These are phyloP conservation scores for Posidonia australis DNA, from an alignment of 106 monocot species.

Conservation along the genomic window DNA sequence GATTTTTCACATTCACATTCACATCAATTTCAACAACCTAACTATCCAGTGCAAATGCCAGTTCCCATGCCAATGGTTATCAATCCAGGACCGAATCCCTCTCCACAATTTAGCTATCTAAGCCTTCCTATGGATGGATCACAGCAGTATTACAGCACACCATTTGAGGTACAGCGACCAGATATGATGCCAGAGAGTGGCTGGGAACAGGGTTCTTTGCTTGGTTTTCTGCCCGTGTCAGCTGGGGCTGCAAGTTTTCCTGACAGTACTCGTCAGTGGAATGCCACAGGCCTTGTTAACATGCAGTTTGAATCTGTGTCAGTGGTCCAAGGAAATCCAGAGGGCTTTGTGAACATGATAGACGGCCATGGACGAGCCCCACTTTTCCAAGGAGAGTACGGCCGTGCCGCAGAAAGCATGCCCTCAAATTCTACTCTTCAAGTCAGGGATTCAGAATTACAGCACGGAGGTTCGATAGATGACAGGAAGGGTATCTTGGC, in stretches of 20 bases:
- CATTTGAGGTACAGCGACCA: slow-evolving; percentile 35
- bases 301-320: slow-evolving; percentile 33
- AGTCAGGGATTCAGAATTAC: slow-evolving; percentile 32
- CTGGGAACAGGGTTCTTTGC: slow-evolving; percentile 36
- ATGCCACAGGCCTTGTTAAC: slow-evolving; percentile 28
- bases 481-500: slow-evolving; percentile 12
- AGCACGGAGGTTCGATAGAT: slow-evolving; percentile 11
- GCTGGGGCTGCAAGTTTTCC: slow-evolving; percentile 23
- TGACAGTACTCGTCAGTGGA: slow-evolving; percentile 41
- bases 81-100: slow-evolving; percentile 14
- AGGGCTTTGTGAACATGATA: slow-evolving; percentile 23
- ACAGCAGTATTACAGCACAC: slow-evolving; percentile 34
- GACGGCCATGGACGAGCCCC: slow-evolving; percentile 31
- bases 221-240: slow-evolving; percentile 30
- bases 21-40: slow-evolving; percentile 35
- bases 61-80: slow-evolving; percentile 21
- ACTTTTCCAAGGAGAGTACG: slow-evolving; percentile 37
- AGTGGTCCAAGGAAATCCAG: slow-evolving; percentile 33
- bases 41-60: slow-evolving; percentile 22
- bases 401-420: slow-evolving; percentile 19
- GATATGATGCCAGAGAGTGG: slow-evolving; percentile 25
- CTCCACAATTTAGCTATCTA: slow-evolving; percentile 31
- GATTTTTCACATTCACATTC: slow-evolving; percentile 21
- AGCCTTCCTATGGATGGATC: slow-evolving; percentile 37
- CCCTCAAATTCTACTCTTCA: slow-evolving; percentile 10